A percentile compares a stretch with the other conserved stretches of the same genome.
These are phyloP conservation scores for Nyssa sinensis DNA, from an alignment of 148 eudicot genomes.

Conservation along the genomic window DNA sequence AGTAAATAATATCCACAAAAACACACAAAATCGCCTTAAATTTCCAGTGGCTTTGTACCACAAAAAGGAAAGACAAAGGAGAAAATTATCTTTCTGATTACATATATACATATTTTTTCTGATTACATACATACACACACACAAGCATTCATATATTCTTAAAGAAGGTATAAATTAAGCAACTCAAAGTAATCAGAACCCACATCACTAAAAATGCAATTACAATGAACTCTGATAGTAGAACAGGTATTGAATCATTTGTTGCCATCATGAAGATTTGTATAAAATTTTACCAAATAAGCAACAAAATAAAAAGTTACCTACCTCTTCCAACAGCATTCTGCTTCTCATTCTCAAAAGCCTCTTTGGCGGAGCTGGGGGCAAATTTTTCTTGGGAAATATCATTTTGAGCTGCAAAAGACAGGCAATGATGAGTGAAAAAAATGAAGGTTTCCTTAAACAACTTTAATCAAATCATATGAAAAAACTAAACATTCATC, in stretches of 20 bases:
- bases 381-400: constrained; percentile 66
- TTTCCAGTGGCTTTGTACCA: neutral
- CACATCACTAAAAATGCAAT: neutral
- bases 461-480: neutral
- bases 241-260: neutral
- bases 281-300: neutral
- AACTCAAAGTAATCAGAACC: neutral
- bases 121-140: neutral
- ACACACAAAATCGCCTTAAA: neutral
- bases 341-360: constrained; percentile 66
- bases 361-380: constrained; percentile 81
- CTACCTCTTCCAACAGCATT: constrained; percentile 76
- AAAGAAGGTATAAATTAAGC: neutral
- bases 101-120: neutral
- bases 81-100: too few relatives aligned
- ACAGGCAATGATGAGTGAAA: constrained; percentile 11
- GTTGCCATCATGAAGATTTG: neutral
- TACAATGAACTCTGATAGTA: neutral
- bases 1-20: neutral
- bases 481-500: neutral
- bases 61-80: neutral
- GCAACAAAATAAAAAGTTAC: neutral
- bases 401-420: constrained; percentile 57
- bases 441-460: constrained; percentile 7
- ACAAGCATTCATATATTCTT: too few relatives aligned